These are phyloP conservation scores for Extremus antarcticus DNA, from an alignment of 495 filamentous ascomycete genomes.

Conservation along the genomic window DNA sequence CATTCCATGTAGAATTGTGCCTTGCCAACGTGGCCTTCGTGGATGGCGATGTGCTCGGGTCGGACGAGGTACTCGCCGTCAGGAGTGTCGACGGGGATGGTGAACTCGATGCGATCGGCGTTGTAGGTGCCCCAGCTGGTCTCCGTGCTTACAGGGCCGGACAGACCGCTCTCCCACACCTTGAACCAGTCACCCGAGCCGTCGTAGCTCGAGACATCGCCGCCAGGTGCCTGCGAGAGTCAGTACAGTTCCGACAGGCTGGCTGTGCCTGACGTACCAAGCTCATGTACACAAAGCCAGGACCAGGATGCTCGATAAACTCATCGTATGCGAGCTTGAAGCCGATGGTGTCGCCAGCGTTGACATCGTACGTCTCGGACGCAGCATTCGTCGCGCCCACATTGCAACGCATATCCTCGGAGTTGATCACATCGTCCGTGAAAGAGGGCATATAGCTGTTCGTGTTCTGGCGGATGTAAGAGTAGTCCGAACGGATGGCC, in stretches of 20 bases:
- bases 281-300: slow-evolving; percentile 18
- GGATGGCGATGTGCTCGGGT: slow-evolving; percentile 48
- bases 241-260: too few species aligned
- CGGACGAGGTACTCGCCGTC: slow-evolving; percentile 51
- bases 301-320: slow-evolving; percentile 23
- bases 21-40: slow-evolving; percentile 24
- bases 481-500: slow-evolving; percentile 20
- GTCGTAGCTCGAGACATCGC: slow-evolving; percentile 14
- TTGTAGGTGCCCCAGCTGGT: slow-evolving; percentile 19
- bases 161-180: slow-evolving; percentile 16
- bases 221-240: slow-evolving; percentile 19
- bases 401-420: slow-evolving; percentile 21
- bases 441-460: slow-evolving; percentile 18
- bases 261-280: neutral
- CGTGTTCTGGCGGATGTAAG: slow-evolving; percentile 21
- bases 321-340: slow-evolving; percentile 23
- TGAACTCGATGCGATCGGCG: slow-evolving; percentile 25
- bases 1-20: slow-evolving; percentile 19
- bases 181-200: slow-evolving; percentile 24
- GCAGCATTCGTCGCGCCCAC: slow-evolving; percentile 17
- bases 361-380: slow-evolving; percentile 16
- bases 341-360: slow-evolving; percentile 21
- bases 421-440: slow-evolving; percentile 17
- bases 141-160: slow-evolving; percentile 8
- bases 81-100: slow-evolving; percentile 40